Conservation (phyloP, 495 filamentous ascomycete species). For the Cercophora samala region DNA sequence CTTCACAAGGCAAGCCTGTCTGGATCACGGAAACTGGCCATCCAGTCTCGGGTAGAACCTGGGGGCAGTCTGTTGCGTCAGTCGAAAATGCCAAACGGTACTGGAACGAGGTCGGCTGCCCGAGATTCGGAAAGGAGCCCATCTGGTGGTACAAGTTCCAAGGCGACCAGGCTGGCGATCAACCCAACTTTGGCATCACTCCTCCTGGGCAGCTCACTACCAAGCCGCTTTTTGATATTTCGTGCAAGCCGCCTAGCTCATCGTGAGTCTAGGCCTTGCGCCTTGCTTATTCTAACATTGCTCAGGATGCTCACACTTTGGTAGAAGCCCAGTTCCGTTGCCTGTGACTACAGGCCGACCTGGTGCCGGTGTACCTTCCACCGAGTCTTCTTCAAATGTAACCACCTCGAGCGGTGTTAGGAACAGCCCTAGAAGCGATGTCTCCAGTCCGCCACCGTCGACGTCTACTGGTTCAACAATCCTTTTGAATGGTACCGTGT, state of each 20-base stretch:
- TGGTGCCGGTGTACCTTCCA: background rate
- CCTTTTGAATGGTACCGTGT: background rate
- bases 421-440: background rate
- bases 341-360: background rate
- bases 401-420: background rate
- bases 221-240: constrained; percentile 62
- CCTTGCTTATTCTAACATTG: background rate
- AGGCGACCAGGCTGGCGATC: constrained; percentile 57
- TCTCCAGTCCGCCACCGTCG: background rate
- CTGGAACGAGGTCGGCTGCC: constrained; percentile 77
- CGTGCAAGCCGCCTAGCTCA: constrained; percentile 38
- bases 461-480: background rate
- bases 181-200: constrained; percentile 66
- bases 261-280: background rate
- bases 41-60: constrained; percentile 64
- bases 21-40: constrained; percentile 93
- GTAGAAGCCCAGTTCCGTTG: background rate
- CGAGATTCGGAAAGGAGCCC: constrained; percentile 62
- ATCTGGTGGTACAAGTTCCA: constrained; percentile 76
- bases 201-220: constrained; percentile 42
- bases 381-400: background rate
- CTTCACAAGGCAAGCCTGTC: constrained; percentile 63
- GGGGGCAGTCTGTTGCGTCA: constrained; percentile 60
- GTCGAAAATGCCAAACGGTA: constrained; percentile 69
- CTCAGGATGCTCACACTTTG: constrained; percentile 6